Evolutionary conservation across 1,284 basidiomycete genomes (phyloP).

Genomic region (Pseudozyma sp.): DNA sequence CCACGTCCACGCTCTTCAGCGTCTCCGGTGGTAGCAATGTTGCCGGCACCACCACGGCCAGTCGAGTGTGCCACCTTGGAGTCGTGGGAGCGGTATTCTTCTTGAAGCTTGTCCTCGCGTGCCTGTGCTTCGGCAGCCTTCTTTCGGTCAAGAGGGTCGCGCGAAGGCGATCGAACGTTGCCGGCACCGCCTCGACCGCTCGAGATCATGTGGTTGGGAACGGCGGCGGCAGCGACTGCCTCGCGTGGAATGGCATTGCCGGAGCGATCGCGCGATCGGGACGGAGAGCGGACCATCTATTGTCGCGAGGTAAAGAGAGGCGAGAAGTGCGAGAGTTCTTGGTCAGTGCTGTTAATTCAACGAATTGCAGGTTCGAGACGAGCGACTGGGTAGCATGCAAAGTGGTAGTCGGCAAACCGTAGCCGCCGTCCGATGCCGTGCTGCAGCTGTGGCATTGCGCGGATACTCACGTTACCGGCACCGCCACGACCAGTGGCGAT

Average conservation of each 20-base stretch:
- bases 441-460: neutral
- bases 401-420: no score
- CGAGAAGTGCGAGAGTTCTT: neutral
- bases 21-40: constrained; percentile 69
- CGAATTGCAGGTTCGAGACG: no score
- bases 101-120: constrained; percentile 68
- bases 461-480: constrained; percentile 61
- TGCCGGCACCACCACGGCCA: constrained; percentile 78
- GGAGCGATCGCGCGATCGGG: constrained; percentile 49
- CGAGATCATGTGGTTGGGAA: constrained; percentile 68
- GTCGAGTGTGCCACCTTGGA: constrained; percentile 73
- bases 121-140: constrained; percentile 48
- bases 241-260: constrained; percentile 32
- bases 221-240: constrained; percentile 24
- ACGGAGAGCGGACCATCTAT: constrained; percentile 54
- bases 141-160: constrained; percentile 71
- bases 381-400: no score
- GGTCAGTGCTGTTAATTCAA: constrained; percentile 1
- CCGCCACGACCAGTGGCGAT: constrained; percentile 62
- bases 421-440: no score
- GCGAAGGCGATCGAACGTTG: constrained; percentile 80
- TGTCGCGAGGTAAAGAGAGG: neutral
- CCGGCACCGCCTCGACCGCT: constrained; percentile 81
- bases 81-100: constrained; percentile 65
- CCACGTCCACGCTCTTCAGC: constrained; percentile 51